Evolutionary conservation across 2,329 filamentous ascomycete species (phyloP).

Genomic region (Akanthomyces muscarius): DNA sequence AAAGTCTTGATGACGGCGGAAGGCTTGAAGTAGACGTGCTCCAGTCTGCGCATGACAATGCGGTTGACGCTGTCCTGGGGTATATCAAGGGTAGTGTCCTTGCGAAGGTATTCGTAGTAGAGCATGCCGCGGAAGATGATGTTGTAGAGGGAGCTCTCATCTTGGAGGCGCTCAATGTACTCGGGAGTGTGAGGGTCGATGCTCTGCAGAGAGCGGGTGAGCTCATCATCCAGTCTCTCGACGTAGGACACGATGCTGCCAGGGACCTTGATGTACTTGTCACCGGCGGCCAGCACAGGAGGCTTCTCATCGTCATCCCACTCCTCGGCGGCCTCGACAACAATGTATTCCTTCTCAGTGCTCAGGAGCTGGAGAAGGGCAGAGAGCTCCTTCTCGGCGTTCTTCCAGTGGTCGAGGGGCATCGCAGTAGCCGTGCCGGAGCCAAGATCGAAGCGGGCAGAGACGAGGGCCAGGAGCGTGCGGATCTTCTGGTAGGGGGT

Average conservation of each 20-base stretch:
- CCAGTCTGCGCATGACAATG: slow-evolving; percentile 86
- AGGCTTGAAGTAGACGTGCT: slow-evolving; percentile 99
- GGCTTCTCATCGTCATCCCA: slow-evolving; percentile 99
- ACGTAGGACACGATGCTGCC: slow-evolving; percentile 93
- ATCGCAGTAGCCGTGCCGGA: slow-evolving; percentile 75
- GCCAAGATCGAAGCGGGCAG: slow-evolving; percentile 89
- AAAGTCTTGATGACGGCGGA: slow-evolving; percentile 88
- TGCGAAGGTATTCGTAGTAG: slow-evolving; percentile 79
- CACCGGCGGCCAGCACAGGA: slow-evolving; percentile 65
- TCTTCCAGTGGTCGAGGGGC: slow-evolving; percentile 95
- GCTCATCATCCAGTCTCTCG: slow-evolving; percentile 93
- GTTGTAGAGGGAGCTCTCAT: slow-evolving; percentile 88
- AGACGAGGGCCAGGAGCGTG: slow-evolving; percentile 85
- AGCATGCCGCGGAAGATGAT: slow-evolving; percentile 83
- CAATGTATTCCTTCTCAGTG: slow-evolving; percentile 72
- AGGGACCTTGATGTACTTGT: slow-evolving; percentile 84
- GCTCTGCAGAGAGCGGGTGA: slow-evolving; percentile 92
- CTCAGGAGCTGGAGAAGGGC: slow-evolving; percentile 76
- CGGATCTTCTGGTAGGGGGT: slow-evolving; percentile 93
- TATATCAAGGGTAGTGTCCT: slow-evolving; percentile 65
- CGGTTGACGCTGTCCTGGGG: slow-evolving; percentile 88
- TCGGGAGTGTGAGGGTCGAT: slow-evolving; percentile 98
- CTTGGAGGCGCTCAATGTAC: slow-evolving; percentile 91
- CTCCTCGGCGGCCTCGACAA: slow-evolving; percentile 89
- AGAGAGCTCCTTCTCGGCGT: slow-evolving; percentile 81